Evolutionary conservation across 805 yeast species (phyloP).

Genomic region (Wickerhamiella allomyrinae): DNA sequence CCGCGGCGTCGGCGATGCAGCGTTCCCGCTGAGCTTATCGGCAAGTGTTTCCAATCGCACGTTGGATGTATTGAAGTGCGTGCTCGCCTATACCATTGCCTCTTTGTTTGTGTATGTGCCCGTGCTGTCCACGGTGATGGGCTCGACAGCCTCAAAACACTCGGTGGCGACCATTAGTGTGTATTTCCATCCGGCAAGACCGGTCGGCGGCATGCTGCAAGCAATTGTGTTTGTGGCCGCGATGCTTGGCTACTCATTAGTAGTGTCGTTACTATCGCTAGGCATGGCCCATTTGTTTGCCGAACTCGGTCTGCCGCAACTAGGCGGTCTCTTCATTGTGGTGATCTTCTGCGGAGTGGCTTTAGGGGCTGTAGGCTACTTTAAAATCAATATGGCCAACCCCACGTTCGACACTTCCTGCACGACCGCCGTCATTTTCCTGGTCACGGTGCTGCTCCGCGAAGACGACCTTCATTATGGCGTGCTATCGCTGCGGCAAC

Average conservation of each 20-base stretch:
- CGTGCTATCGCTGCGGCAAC: conserved; percentile 38
- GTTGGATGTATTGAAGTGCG: conserved; percentile 38
- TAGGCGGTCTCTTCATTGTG: conserved; percentile 42
- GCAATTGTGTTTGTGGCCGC: conserved; percentile 46
- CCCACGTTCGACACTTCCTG: conserved; percentile 72
- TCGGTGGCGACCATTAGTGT: conserved; percentile 71
- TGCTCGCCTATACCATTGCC: conserved; percentile 61
- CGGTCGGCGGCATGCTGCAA: conserved; percentile 70
- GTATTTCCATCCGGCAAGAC: conserved; percentile 69
- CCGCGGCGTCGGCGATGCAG: background rate
- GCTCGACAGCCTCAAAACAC: conserved; percentile 62
- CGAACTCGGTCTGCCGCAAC: conserved; percentile 32
- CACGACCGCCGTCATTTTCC: conserved; percentile 55
- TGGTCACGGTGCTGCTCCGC: conserved; percentile 56
- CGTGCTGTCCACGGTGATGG: conserved; percentile 33
- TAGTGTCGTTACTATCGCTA: background rate
- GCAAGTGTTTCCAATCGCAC: background rate
- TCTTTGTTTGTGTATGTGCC: conserved; percentile 54
- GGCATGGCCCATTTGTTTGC: conserved; percentile 33
- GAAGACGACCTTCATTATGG: conserved; percentile 56
- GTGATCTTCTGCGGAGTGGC: conserved; percentile 36
- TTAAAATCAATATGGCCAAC: conserved; percentile 51
- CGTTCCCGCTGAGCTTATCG: conserved; percentile 3
- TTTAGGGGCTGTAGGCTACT: conserved; percentile 51
- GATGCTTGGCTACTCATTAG: conserved; percentile 37